These are phyloP conservation scores for Nicotiana paniculata DNA, from an alignment of 257 asterid species.

Conservation along the genomic window DNA sequence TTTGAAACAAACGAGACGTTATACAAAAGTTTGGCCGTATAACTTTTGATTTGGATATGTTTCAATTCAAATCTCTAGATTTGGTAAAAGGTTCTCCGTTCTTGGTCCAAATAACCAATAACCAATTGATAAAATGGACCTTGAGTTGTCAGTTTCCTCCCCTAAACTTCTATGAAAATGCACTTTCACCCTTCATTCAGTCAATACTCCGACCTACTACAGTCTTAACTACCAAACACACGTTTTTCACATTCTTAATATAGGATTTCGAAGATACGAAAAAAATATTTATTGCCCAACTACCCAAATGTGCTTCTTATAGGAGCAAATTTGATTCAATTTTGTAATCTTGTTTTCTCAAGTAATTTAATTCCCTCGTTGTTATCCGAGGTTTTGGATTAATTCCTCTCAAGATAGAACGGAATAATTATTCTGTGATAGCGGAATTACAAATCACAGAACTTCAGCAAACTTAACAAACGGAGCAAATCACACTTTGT, in stretches of 20 bases:
- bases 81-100: neutral
- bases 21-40: neutral
- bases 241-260: neutral
- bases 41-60: neutral
- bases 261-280: no score
- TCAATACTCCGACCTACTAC: neutral
- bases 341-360: neutral
- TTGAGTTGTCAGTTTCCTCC: neutral
- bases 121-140: neutral
- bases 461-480: no score
- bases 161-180: neutral
- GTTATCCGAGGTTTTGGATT: no score
- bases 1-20: no score
- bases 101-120: neutral
- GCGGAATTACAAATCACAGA: no score
- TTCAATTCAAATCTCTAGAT: neutral
- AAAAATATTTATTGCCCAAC: neutral
- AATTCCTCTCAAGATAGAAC: no score
- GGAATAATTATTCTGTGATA: no score
- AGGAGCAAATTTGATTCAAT: neutral
- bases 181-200: neutral
- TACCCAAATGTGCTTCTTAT: neutral
- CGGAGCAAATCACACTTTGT: no score
- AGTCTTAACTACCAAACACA: neutral
- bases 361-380: no score